A percentile compares a stretch with the other conserved stretches of the same genome.
phyloP scores from a whole-genome alignment of 768 basidiomycete species.

The Boletus patriciae region DNA sequence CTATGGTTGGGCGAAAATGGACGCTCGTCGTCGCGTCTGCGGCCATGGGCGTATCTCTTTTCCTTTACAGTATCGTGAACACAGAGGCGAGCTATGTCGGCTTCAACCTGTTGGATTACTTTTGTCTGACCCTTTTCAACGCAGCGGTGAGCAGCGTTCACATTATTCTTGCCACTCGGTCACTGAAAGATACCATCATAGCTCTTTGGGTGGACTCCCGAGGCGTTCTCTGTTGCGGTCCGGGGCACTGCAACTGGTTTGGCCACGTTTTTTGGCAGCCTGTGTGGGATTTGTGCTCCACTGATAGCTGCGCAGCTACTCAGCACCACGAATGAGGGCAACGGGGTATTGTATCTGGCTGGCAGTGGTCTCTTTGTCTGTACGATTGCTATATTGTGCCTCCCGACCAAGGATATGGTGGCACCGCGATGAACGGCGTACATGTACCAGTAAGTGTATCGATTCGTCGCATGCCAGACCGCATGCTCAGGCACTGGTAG shows the following conservation, averaged over 20 bases:
- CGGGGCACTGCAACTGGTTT: conserved; percentile 15
- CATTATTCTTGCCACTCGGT: not conserved
- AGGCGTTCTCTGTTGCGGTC: conserved; percentile 15
- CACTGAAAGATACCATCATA: not conserved
- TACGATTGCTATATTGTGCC: conserved; percentile 3
- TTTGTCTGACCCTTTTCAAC: conserved; percentile 11
- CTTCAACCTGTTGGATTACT: conserved; percentile 7
- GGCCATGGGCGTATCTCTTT: conserved; percentile 3
- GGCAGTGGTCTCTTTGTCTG: conserved; percentile 12
- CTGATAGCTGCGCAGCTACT: conserved; percentile 8
- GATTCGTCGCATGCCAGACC: too few relatives aligned
- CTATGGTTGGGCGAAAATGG: conserved; percentile 17
- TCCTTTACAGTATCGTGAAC: conserved; percentile 10
- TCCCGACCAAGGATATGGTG: conserved; percentile 16
- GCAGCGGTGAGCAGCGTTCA: not conserved
- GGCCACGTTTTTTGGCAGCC: conserved; percentile 1
- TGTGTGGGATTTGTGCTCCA: not conserved
- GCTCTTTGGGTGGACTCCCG: conserved; percentile 19
- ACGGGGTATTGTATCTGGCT: conserved; percentile 12
- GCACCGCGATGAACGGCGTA: conserved; percentile 4
- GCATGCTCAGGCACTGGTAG: too few relatives aligned
- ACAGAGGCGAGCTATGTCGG: conserved; percentile 14
- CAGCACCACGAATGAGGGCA: not conserved
- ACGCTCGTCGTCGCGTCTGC: conserved; percentile 17
- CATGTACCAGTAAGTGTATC: not conserved